phyloP scores from a whole-genome alignment of 805 yeast genomes.

The Cyberlindnera euphorbiae region DNA sequence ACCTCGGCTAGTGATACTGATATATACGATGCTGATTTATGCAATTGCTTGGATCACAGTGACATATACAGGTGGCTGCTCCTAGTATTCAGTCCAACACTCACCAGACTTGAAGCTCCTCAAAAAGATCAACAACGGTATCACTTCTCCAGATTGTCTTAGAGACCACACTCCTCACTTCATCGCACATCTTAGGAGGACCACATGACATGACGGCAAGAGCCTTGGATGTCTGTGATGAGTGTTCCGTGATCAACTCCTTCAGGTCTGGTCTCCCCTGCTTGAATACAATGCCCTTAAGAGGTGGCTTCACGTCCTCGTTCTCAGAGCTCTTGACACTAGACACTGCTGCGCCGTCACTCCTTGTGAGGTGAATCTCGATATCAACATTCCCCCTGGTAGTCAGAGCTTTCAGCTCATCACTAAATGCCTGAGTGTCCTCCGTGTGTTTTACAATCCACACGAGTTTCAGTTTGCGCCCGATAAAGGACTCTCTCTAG shows the following conservation, averaged over 20 bases:
- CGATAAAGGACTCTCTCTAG: slow-evolving; percentile 20
- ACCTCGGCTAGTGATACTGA: too few relatives aligned
- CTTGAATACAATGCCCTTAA: slow-evolving; percentile 27
- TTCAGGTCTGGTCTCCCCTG: slow-evolving; percentile 45
- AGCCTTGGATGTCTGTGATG: slow-evolving; percentile 32
- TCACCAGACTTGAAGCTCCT: slow-evolving; percentile 72
- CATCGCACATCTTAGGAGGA: slow-evolving; percentile 54
- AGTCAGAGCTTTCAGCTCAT: slow-evolving; percentile 34
- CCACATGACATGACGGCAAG: slow-evolving; percentile 61
- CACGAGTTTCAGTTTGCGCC: slow-evolving; percentile 39
- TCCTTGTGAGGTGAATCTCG: slow-evolving; percentile 34
- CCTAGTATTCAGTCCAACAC: too few relatives aligned
- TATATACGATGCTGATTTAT: too few relatives aligned
- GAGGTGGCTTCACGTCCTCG: slow-evolving; percentile 14
- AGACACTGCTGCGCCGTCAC: background rate
- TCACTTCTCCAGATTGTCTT: slow-evolving; percentile 35
- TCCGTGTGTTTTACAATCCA: slow-evolving; percentile 60
- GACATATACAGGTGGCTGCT: background rate
- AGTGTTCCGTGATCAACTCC: slow-evolving; percentile 31
- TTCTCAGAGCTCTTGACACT: background rate
- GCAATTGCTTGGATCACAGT: too few relatives aligned
- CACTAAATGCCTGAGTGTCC: slow-evolving; percentile 44
- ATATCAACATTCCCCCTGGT: slow-evolving; percentile 23
- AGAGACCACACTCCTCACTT: slow-evolving; percentile 41
- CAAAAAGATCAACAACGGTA: slow-evolving; percentile 61